Base-by-base conservation (phyloP, 192 early-diverging fungal species). In the Coemansia sp. region DNA sequence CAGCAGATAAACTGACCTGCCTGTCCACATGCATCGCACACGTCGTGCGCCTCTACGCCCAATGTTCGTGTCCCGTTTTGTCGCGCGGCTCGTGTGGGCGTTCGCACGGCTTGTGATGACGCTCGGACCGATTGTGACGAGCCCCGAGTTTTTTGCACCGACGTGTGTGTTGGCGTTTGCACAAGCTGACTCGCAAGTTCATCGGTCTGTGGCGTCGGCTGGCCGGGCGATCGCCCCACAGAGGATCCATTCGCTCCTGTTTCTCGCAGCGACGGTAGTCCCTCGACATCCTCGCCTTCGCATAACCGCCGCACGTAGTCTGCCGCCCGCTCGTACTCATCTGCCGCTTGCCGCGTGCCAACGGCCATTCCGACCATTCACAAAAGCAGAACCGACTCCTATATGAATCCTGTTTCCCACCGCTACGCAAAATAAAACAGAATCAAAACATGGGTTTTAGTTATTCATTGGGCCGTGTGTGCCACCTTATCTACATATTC, bases 1-100 rank as follows among this genome's bases (percentile, higher is more conserved):
- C 78, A 81, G 64, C 73, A 76, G 57, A 81, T 71, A 19, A 81
- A 81, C 48, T 75, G 58, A 0, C 78, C 78, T 3, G 78, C 60
- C 55, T 75, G 73, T 1, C 71, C 70, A 54, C 78, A 81, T 10
- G 78, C 74, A 41, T 76, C 78, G 62, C 78, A 81, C 23, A 53
- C 43, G 49, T 81, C 78, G 54, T 81, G 66, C 1, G 27, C 41
- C 18, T 55, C 52, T 6, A 43, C 27, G 23, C 22, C 39, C 58
- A 38, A 62, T 53, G 54, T 58, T 68, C 32, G 24, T 41, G 18
- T 56, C 62, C 27, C 57, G 58, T 20, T 24, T 13, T 20, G 18
- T 5, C 12, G 11, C 20, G 51, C 20, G 3, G 41, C 41, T n/a
- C 41, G 41, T 14, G 41, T 43, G 13, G 41, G 41, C 41, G 41